Conservation (phyloP, 257 asterid species). For the Anisodus tanguticus region DNA sequence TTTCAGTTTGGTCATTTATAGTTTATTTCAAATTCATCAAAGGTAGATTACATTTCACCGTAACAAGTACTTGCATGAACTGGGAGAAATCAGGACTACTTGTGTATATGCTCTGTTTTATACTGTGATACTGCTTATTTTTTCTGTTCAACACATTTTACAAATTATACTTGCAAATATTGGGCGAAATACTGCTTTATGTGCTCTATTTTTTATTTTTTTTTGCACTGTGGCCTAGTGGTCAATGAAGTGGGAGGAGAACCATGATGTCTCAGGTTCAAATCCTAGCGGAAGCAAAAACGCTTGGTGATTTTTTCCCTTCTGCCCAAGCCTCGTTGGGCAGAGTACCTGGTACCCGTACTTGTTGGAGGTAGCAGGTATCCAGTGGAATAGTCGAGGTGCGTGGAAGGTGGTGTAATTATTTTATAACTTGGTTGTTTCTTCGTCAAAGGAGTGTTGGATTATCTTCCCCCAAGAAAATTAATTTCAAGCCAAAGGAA, state of each 20-base stretch:
- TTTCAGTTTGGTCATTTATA: background rate
- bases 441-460: background rate
- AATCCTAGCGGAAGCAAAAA: background rate
- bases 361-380: constrained; percentile 12
- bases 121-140: constrained; percentile 8
- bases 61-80: constrained; percentile 14
- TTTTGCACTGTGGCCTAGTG: background rate
- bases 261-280: background rate
- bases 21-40: background rate
- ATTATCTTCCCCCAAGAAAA: background rate
- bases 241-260: background rate
- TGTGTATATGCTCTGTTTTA: background rate
- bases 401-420: background rate
- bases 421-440: background rate
- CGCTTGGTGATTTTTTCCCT: background rate
- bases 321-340: background rate
- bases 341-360: background rate
- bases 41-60: background rate
- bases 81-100: constrained; percentile 22
- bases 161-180: constrained; percentile 24
- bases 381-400: background rate
- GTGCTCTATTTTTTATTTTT: background rate
- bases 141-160: background rate
- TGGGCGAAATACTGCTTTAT: constrained; percentile 11
- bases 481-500: background rate